These are phyloP conservation scores for Ascocoryne sarcoides DNA, from an alignment of 2,329 filamentous ascomycete species.

Conservation along the genomic window DNA sequence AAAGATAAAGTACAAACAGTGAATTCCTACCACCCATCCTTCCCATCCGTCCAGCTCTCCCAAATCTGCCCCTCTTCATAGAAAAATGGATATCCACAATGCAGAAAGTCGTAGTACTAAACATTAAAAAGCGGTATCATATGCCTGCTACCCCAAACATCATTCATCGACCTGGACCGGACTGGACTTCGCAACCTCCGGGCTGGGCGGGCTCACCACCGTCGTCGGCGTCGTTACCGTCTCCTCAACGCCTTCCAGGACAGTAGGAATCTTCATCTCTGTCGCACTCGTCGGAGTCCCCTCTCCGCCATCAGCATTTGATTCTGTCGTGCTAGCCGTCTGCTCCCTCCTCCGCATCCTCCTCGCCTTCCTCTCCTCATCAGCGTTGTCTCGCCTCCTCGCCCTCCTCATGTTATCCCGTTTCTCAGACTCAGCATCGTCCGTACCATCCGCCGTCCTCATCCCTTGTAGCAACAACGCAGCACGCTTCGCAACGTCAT, in stretches of 20 bases:
- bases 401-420: slow-evolving; percentile 55
- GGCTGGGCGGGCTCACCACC: slow-evolving; percentile 26
- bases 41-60: too few relatives aligned
- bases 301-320: too few relatives aligned
- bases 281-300: slow-evolving; percentile 1
- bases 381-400: slow-evolving; percentile 53
- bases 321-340: slow-evolving; percentile 31
- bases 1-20: too few relatives aligned
- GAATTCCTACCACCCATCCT: too few relatives aligned
- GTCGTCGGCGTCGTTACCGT: slow-evolving; percentile 22
- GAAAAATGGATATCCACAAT: too few relatives aligned
- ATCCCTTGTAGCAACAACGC: slow-evolving; percentile 78
- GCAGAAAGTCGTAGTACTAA: too few relatives aligned
- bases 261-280: neutral
- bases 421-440: slow-evolving; percentile 47
- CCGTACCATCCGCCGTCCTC: slow-evolving; percentile 47
- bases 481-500: slow-evolving; percentile 79
- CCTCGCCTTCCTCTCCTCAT: slow-evolving; percentile 64
- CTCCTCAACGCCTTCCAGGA: slow-evolving; percentile 7
- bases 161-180: slow-evolving; percentile 24
- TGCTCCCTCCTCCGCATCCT: slow-evolving; percentile 55
- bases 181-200: slow-evolving; percentile 21
- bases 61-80: neutral
- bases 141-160: slow-evolving; percentile 1
- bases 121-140: slow-evolving; percentile 15